Percentiles rank a stretch among this genome's conserved stretches.
Evolutionary conservation across 2,329 filamentous ascomycete species (phyloP).

Genomic region (Cladorrhinum sp.): DNA sequence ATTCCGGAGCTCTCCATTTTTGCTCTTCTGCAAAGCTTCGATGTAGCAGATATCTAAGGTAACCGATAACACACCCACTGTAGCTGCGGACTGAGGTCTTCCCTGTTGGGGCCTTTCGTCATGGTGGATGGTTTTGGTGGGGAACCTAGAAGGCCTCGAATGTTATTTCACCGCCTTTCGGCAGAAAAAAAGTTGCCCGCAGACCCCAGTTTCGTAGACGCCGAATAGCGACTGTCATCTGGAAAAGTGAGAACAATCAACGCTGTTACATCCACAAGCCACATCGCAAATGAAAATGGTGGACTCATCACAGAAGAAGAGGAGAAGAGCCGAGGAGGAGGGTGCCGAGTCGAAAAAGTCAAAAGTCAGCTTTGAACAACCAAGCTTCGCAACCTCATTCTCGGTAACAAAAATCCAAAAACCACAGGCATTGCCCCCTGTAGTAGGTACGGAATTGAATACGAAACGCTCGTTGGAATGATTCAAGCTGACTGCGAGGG

Average conservation of each 20-base stretch:
- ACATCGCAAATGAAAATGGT: conserved; percentile 19
- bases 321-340: conserved; percentile 19
- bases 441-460: conserved; percentile 31
- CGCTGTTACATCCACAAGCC: not conserved
- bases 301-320: conserved; percentile 23
- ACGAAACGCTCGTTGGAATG: not conserved
- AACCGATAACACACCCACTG: too few relatives aligned
- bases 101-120: conserved; percentile 2
- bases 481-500: conserved; percentile 4
- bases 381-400: conserved; percentile 15
- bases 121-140: conserved; percentile 4
- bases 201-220: not conserved
- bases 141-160: not conserved
- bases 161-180: conserved; percentile 4
- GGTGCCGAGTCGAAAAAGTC: conserved; percentile 20
- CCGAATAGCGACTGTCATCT: not conserved
- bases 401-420: conserved; percentile 27
- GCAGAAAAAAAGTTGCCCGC: conserved; percentile 24
- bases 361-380: conserved; percentile 17
- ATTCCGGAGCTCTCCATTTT: too few relatives aligned
- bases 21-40: too few relatives aligned
- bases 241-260: not conserved
- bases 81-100: too few relatives aligned
- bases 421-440: conserved; percentile 28
- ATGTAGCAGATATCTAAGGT: too few relatives aligned